A percentile compares a stretch with the other conserved stretches of the same genome.
Evolutionary conservation across 2,329 filamentous ascomycete species (phyloP).

Genomic region (Aspergillus niger): DNA sequence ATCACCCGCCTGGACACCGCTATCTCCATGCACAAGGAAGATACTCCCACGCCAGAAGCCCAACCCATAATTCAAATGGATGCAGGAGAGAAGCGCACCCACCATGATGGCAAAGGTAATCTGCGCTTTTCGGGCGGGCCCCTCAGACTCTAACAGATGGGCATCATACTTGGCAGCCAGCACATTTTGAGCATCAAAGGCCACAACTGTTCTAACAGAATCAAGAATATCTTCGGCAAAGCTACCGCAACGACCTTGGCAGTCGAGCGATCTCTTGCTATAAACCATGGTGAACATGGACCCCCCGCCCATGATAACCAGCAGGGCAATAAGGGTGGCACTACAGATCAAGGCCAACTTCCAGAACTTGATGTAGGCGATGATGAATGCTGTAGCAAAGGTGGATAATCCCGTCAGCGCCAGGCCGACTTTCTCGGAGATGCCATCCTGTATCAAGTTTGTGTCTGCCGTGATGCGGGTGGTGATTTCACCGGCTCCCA

Average conservation of each 20-base stretch:
- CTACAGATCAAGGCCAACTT: conserved; percentile 84
- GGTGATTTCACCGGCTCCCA: conserved; percentile 86
- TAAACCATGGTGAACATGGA: conserved; percentile 74
- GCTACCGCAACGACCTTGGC: conserved; percentile 63
- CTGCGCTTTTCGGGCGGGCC: conserved; percentile 30
- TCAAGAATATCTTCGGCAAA: conserved; percentile 55
- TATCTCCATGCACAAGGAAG: conserved; percentile 24
- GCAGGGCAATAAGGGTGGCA: conserved; percentile 74
- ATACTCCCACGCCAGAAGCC: conserved; percentile 39
- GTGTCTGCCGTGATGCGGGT: conserved; percentile 90
- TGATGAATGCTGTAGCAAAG: conserved; percentile 82
- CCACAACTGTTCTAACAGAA: conserved; percentile 53
- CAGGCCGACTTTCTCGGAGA: conserved; percentile 83
- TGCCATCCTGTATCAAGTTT: conserved; percentile 86
- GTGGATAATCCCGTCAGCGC: conserved; percentile 73
- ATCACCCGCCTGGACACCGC: conserved; percentile 27
- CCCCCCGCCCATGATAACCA: conserved; percentile 70
- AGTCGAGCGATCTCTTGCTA: conserved; percentile 71
- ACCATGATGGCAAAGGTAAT: conserved; percentile 33
- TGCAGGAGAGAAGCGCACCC: conserved; percentile 33
- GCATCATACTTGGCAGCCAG: conserved; percentile 32
- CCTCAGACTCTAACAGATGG: conserved; percentile 27
- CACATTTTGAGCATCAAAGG: conserved; percentile 45
- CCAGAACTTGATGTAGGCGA: conserved; percentile 88
- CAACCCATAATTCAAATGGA: conserved; percentile 36